Evolutionary conservation across 148 eudicot species (phyloP), one percentile per base, ranked within the genome.

Genomic region (Chenopodium quinoa): DNA sequence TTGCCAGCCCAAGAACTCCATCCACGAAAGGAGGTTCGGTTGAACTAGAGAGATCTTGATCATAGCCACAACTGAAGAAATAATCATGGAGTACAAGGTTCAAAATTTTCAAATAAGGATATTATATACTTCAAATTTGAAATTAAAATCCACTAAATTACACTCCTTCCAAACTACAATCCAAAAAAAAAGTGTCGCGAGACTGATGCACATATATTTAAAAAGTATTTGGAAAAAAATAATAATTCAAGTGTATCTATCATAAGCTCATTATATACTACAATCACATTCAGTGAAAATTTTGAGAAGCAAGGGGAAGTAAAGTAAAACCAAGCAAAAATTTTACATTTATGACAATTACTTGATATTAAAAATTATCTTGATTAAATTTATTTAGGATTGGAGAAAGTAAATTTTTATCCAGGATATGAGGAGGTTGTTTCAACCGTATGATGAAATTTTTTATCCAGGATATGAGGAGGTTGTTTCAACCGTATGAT

Each of bases 1-100:
- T 71, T 52, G 92, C 84, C 78, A 94, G 88, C 74, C 99, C 99
- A 73, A 96, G 88, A 69, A 96, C 95, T 77, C 99, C 99, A 83
- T 96, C 99, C 17, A 93, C 89, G 78, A 78, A 92, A 48, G 97
- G 98, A 77, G 89, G 77, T 71, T 86, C 83, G 62, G 79, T 77
- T 54, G 92, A 78, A 71, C 79, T 60, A 9, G 86, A 84, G 76
- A 96, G 81, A 81, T 88, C 92, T 88, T 96, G 98, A 85, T 92
- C 86, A 88, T 93, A 96, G 46, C 99, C 99, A 79, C 99, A 96
- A 60, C 99, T 95, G 86, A 72, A 76, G 27, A 74, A 47, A 74
- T 27, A 86, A 75, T 44, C 85, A 82, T n/a, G 58, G n/a, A 9
- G 40, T 71, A 47, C 27, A 3, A 5, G 22, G n/a, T 19, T n/a